phyloP scores from a whole-genome alignment of 306 rosid genomes.

The Cercis canadensis region DNA sequence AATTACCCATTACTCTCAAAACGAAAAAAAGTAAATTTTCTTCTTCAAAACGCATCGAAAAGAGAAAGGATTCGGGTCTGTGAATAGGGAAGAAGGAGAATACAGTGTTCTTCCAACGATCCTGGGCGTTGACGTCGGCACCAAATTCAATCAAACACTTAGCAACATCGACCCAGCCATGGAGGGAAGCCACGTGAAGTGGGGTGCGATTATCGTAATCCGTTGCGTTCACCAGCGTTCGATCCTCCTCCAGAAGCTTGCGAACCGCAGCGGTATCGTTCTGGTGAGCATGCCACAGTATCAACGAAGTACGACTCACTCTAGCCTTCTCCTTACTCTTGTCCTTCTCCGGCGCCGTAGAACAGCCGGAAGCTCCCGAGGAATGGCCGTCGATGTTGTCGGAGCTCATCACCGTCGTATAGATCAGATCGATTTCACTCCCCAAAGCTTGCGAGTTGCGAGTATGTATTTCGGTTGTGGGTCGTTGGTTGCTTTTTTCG shows the following conservation, averaged over 20 bases:
- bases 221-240: constrained; percentile 67
- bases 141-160: constrained; percentile 73
- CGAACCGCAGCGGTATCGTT: constrained; percentile 74
- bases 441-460: neutral
- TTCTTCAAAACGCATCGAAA: neutral
- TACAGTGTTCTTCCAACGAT: constrained; percentile 97
- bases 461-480: constrained; percentile 5
- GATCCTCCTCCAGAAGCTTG: constrained; percentile 89
- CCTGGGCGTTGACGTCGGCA: constrained; percentile 92
- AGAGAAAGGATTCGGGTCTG: neutral
- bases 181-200: constrained; percentile 87
- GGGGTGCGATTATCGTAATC: constrained; percentile 95
- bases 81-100: neutral
- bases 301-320: constrained; percentile 78
- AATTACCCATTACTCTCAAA: neutral
- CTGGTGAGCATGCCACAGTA: constrained; percentile 92
- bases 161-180: constrained; percentile 84
- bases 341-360: constrained; percentile 40
- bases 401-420: constrained; percentile 63
- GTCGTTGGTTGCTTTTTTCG: neutral
- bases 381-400: constrained; percentile 41
- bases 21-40: neutral
- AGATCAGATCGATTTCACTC: constrained; percentile 28
- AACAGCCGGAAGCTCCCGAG: constrained; percentile 3
- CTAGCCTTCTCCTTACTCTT: constrained; percentile 78